Conservation (phyloP, 805 yeast genomes). For the Saccharomycopsis selenospora region DNA sequence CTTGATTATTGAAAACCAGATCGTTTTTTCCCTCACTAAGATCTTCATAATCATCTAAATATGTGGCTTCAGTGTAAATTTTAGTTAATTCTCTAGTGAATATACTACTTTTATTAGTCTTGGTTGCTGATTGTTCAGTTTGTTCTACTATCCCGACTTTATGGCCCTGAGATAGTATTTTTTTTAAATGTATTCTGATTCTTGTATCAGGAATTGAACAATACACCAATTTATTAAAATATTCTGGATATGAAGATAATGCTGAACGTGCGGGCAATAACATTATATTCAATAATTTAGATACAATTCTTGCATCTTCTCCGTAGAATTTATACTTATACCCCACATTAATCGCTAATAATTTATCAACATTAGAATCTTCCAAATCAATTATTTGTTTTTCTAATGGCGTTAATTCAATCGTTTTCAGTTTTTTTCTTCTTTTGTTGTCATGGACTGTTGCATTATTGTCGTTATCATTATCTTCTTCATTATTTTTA, state of each 20-base stretch:
- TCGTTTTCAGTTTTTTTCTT: conserved; percentile 2
- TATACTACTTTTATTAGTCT: conserved; percentile 51
- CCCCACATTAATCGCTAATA: conserved; percentile 82
- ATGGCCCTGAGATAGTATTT: conserved; percentile 61
- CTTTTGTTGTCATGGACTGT: conserved; percentile 5
- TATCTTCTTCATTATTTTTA: background rate
- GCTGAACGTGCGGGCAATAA: conserved; percentile 61
- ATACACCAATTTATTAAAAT: conserved; percentile 61
- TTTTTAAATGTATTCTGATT: conserved; percentile 66
- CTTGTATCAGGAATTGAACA: conserved; percentile 79
- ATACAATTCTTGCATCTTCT: conserved; percentile 68
- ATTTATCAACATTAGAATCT: conserved; percentile 49
- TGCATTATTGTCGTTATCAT: background rate
- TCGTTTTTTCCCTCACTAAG: conserved; percentile 23
- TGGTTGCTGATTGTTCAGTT: conserved; percentile 70
- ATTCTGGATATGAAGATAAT: conserved; percentile 27
- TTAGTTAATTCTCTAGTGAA: conserved; percentile 64
- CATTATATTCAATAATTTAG: conserved; percentile 61
- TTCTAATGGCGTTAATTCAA: conserved; percentile 67
- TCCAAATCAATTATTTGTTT: conserved; percentile 69
- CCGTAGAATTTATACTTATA: conserved; percentile 87
- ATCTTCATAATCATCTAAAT: conserved; percentile 50
- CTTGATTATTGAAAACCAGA: conserved; percentile 25
- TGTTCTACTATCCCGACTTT: conserved; percentile 88
- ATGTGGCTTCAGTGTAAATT: conserved; percentile 78